These are phyloP conservation scores for Infundibulicybe gibba DNA, from an alignment of 768 basidiomycete species.

Conservation along the genomic window DNA sequence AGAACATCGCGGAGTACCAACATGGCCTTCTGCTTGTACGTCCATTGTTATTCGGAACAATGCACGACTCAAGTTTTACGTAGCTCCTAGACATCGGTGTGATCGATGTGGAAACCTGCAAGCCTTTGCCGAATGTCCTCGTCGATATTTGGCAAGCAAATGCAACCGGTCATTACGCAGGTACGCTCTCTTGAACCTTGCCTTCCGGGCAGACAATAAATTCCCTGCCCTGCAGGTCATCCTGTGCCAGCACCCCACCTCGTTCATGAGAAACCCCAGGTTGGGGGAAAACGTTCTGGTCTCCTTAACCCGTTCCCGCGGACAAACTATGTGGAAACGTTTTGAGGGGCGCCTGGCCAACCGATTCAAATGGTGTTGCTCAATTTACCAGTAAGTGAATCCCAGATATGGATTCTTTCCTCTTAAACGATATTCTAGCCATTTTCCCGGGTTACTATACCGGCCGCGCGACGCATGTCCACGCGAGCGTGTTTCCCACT, in stretches of 20 bases:
- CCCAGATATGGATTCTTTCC: neutral
- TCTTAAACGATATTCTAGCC: constrained; percentile 19
- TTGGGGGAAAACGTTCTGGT: constrained; percentile 41
- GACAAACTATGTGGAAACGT: constrained; percentile 38
- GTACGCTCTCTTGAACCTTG: constrained; percentile 15
- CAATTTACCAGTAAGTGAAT: constrained; percentile 45
- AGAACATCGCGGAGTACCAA: constrained; percentile 53
- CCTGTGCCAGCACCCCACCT: constrained; percentile 42
- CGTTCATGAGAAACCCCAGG: constrained; percentile 38
- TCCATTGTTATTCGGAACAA: neutral
- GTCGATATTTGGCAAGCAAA: constrained; percentile 61
- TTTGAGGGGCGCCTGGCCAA: constrained; percentile 53
- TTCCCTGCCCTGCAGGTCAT: constrained; percentile 29
- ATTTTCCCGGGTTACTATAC: constrained; percentile 59
- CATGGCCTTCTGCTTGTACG: constrained; percentile 44
- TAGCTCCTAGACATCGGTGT: constrained; percentile 56
- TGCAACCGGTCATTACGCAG: constrained; percentile 52
- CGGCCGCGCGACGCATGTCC: constrained; percentile 52
- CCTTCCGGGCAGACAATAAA: neutral
- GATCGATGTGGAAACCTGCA: constrained; percentile 54
- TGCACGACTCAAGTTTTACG: neutral
- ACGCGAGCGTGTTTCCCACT: constrained; percentile 53
- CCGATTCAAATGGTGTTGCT: constrained; percentile 47
- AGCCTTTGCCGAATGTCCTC: constrained; percentile 51
- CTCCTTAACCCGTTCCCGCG: constrained; percentile 42